phyloP scores from a whole-genome alignment of 179 eudicot species.

The Nepenthes alata region DNA sequence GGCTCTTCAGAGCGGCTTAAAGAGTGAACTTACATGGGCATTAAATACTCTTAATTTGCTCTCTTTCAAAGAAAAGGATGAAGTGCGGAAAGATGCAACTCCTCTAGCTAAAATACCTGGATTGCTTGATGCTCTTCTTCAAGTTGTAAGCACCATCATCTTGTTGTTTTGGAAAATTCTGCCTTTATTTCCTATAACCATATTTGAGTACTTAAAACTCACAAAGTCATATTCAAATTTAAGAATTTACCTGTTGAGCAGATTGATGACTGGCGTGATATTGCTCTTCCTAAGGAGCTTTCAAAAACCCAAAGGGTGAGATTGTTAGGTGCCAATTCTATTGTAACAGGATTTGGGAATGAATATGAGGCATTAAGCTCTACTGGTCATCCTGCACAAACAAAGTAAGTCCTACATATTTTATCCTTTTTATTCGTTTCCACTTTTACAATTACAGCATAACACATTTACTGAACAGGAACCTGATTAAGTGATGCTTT shows the following conservation, averaged over 20 bases:
- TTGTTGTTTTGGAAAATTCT: background rate
- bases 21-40: slow-evolving; percentile 96
- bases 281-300: slow-evolving; percentile 70
- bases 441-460: background rate
- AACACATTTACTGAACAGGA: background rate
- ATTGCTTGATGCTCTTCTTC: slow-evolving; percentile 88
- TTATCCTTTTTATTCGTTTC: background rate
- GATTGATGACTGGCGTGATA: slow-evolving; percentile 99
- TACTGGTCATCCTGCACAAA: slow-evolving; percentile 28
- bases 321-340: slow-evolving; percentile 60
- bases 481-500: slow-evolving; percentile 14
- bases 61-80: slow-evolving; percentile 94
- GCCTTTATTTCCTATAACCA: background rate
- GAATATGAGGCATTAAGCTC: slow-evolving; percentile 55
- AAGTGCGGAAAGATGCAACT: slow-evolving; percentile 83
- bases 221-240: background rate
- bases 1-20: slow-evolving; percentile 95
- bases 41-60: slow-evolving; percentile 78
- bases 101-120: slow-evolving; percentile 91
- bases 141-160: slow-evolving; percentile 54
- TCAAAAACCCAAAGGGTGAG: slow-evolving; percentile 55
- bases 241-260: slow-evolving; percentile 16
- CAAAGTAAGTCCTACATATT: slow-evolving; percentile 27
- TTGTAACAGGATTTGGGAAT: slow-evolving; percentile 80
- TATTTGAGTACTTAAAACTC: background rate